phyloP scores from a whole-genome alignment of 768 basidiomycete species.

The Auriscalpium microsporum region DNA sequence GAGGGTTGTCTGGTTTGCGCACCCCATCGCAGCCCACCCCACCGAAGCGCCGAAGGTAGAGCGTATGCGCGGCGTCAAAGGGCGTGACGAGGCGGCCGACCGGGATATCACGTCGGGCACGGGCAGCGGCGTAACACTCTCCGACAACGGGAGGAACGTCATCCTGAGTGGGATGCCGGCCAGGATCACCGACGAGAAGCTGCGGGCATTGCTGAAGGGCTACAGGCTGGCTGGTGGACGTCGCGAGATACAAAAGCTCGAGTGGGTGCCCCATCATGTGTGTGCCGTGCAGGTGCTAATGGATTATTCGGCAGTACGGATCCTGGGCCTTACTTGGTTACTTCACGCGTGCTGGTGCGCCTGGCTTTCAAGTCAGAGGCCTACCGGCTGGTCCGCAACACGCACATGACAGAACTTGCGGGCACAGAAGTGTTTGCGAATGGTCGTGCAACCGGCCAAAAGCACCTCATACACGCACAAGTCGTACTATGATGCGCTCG shows the following conservation, averaged over 20 bases:
- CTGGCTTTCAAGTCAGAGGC: constrained; percentile 56
- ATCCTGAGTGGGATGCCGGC: constrained; percentile 56
- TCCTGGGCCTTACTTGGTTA: constrained; percentile 27
- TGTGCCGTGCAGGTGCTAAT: not conserved
- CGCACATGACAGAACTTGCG: constrained; percentile 48
- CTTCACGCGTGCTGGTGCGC: constrained; percentile 48
- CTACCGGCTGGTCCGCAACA: constrained; percentile 50
- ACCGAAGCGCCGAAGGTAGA: constrained; percentile 14
- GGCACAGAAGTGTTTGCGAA: constrained; percentile 25
- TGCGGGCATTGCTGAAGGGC: constrained; percentile 34
- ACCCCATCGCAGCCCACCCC: constrained; percentile 30
- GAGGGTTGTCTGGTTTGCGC: constrained; percentile 38
- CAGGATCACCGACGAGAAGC: constrained; percentile 25
- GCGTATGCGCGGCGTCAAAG: constrained; percentile 31
- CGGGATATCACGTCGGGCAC: constrained; percentile 29
- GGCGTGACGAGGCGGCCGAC: constrained; percentile 30
- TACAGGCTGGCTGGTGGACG: constrained; percentile 38
- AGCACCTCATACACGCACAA: constrained; percentile 38
- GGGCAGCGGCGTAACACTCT: constrained; percentile 46
- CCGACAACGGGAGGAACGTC: constrained; percentile 44
- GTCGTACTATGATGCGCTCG: constrained; percentile 37
- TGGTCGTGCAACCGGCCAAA: constrained; percentile 10
- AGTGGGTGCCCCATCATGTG: not conserved
- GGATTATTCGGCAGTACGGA: constrained; percentile 16
- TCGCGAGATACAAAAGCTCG: constrained; percentile 42